phyloP scores from a whole-genome alignment of 108 stramenopile species.

The Epithemia pelagica region DNA sequence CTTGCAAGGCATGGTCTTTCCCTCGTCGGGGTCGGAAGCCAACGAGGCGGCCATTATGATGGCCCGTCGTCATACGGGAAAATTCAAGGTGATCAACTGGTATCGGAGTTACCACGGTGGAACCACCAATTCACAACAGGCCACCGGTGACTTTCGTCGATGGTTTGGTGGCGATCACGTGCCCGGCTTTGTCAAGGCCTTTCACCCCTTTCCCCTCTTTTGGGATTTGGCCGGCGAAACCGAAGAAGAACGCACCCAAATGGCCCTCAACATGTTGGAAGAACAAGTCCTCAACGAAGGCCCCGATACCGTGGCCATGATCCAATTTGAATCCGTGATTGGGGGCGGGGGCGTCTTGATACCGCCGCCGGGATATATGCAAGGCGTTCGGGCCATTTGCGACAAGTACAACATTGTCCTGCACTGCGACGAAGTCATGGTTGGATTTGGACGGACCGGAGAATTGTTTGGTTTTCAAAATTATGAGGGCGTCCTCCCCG shows the following conservation, averaged over 20 bases:
- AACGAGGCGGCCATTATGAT: slow-evolving; percentile 48
- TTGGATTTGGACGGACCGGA: slow-evolving; percentile 49
- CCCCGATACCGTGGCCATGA: slow-evolving; percentile 25
- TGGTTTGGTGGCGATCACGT: slow-evolving; percentile 26
- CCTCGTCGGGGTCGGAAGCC: slow-evolving; percentile 40
- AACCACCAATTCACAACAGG: slow-evolving; percentile 29
- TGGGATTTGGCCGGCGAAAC: slow-evolving; percentile 26
- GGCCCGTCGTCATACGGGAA: slow-evolving; percentile 42
- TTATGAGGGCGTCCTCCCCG: slow-evolving; percentile 45
- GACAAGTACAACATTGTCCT: slow-evolving; percentile 51
- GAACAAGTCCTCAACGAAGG: slow-evolving; percentile 47
- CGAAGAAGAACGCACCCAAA: slow-evolving; percentile 32
- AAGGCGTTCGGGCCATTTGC: slow-evolving; percentile 47
- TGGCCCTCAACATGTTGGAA: slow-evolving; percentile 36
- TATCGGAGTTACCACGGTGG: slow-evolving; percentile 49
- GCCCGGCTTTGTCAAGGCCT: slow-evolving; percentile 41
- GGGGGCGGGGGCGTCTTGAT: slow-evolving; percentile 38
- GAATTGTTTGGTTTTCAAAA: slow-evolving; percentile 43
- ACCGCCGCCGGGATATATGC: slow-evolving; percentile 37
- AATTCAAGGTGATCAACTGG: slow-evolving; percentile 39
- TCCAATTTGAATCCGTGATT: slow-evolving; percentile 34
- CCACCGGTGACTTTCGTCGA: slow-evolving; percentile 45
- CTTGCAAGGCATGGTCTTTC: slow-evolving; percentile 37
- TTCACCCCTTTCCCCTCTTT: slow-evolving; percentile 32
- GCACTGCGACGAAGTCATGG: slow-evolving; percentile 53